A percentile compares a stretch with the other conserved stretches of the same genome.
Evolutionary conservation across 2,329 filamentous ascomycete species (phyloP).

Genomic region (Penicillium hesseltinei): DNA sequence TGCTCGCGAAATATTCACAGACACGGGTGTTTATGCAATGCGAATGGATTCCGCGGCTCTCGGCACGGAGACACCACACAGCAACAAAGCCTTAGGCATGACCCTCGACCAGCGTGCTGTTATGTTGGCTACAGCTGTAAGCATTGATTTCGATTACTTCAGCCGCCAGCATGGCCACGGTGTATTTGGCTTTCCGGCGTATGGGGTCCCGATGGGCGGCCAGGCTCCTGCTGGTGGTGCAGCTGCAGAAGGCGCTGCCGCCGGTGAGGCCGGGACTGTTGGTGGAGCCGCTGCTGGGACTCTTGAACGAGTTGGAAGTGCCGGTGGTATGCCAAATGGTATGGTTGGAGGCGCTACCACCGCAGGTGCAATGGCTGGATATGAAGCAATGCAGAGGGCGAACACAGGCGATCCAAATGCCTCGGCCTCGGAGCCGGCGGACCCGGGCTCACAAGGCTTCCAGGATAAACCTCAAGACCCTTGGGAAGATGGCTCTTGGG

Average conservation of each 20-base stretch:
- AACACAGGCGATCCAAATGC: slow-evolving; percentile 33
- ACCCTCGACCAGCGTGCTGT: slow-evolving; percentile 64
- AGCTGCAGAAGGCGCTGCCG: slow-evolving; percentile 40
- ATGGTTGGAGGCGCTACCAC: slow-evolving; percentile 50
- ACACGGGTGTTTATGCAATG: slow-evolving; percentile 63
- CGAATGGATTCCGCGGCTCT: slow-evolving; percentile 61
- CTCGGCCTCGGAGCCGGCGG: slow-evolving; percentile 2
- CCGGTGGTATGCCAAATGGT: slow-evolving; percentile 40
- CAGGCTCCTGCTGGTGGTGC: slow-evolving; percentile 42
- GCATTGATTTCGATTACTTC: slow-evolving; percentile 67
- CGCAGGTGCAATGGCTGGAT: slow-evolving; percentile 61
- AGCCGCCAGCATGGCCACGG: slow-evolving; percentile 57
- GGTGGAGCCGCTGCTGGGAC: slow-evolving; percentile 38
- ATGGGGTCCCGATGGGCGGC: slow-evolving; percentile 50
- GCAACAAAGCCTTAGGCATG: slow-evolving; percentile 49
- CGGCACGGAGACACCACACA: slow-evolving; percentile 36
- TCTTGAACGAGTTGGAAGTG: slow-evolving; percentile 37
- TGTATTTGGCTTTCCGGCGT: slow-evolving; percentile 51
- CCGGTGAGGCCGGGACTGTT: slow-evolving; percentile 37
- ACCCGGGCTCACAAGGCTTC: slow-evolving; percentile 15
- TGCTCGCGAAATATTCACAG: slow-evolving; percentile 63
- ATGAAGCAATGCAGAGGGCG: slow-evolving; percentile 61
- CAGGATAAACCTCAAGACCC: slow-evolving; percentile 27
- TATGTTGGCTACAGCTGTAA: slow-evolving; percentile 65
- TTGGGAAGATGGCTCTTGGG: slow-evolving; percentile 23